These are phyloP conservation scores for Penicillium hordei DNA, from an alignment of 2,329 filamentous ascomycete genomes.

Conservation along the genomic window DNA sequence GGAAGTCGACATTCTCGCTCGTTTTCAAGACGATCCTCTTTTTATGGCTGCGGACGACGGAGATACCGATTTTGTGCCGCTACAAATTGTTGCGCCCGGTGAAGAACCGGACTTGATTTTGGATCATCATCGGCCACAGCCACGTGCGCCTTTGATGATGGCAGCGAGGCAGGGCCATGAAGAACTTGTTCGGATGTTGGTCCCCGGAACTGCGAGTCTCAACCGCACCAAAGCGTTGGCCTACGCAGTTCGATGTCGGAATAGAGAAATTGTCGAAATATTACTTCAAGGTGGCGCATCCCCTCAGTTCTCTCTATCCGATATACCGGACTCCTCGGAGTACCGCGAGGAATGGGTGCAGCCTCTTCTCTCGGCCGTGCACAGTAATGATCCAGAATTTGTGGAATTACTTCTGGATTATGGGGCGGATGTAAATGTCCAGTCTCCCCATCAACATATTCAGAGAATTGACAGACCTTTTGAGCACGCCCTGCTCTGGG, in stretches of 20 bases:
- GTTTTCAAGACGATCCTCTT: neutral
- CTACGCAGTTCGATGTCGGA: neutral
- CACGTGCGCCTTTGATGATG: neutral
- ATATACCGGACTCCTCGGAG: neutral
- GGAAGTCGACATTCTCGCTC: neutral
- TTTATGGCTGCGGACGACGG: neutral
- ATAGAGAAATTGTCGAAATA: neutral
- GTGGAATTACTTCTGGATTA: neutral
- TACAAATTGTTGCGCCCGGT: neutral
- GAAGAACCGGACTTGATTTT: neutral
- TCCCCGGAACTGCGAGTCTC: neutral
- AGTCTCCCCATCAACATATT: too few relatives aligned
- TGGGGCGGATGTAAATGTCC: neutral
- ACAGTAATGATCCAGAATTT: fast-evolving
- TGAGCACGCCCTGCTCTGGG: too few relatives aligned
- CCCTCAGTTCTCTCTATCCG: neutral
- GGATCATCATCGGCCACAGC: too few relatives aligned
- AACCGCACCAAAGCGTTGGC: neutral
- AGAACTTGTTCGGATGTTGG: neutral
- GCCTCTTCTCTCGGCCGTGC: neutral
- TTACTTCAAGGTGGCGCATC: neutral
- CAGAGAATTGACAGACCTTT: neutral
- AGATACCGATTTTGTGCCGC: neutral
- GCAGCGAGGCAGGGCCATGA: neutral
- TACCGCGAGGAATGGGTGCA: neutral